phyloP scores from a whole-genome alignment of 2,329 filamentous ascomycete species.

The Acrodontium crateriforme region DNA sequence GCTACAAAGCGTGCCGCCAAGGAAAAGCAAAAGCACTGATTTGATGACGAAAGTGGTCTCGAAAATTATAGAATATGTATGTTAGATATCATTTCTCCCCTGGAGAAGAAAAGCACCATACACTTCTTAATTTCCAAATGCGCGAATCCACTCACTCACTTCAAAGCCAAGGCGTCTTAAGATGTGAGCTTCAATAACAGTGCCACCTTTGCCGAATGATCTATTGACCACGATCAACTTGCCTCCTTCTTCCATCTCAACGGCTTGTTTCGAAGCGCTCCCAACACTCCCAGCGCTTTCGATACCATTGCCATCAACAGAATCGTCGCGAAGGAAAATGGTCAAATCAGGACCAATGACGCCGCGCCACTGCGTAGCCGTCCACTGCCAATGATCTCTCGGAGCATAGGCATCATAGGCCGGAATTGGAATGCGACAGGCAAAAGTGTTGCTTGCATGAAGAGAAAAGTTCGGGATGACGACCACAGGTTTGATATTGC shows the following conservation, averaged over 20 bases:
- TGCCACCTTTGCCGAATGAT: slow-evolving; percentile 12
- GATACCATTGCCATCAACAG: slow-evolving; percentile 4
- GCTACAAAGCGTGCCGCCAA: slow-evolving; percentile 25
- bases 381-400: slow-evolving; percentile 95
- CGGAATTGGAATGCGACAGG: slow-evolving; percentile 54
- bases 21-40: slow-evolving; percentile 26
- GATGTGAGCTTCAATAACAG: slow-evolving; percentile 32
- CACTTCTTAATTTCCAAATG: slow-evolving; percentile 11
- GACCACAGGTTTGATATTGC: slow-evolving; percentile 47
- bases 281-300: no score
- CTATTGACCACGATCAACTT: slow-evolving; percentile 27
- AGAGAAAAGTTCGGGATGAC: slow-evolving; percentile 71
- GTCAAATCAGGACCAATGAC: slow-evolving; percentile 70
- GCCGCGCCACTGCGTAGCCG: slow-evolving; percentile 83
- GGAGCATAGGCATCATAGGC: slow-evolving; percentile 57
- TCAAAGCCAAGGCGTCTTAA: slow-evolving; percentile 72
- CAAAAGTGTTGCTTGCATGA: slow-evolving; percentile 61
- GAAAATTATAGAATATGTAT: background rate
- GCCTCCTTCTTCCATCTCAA: slow-evolving; percentile 30
- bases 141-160: slow-evolving; percentile 63
- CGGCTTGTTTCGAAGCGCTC: slow-evolving; percentile 19
- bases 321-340: slow-evolving; percentile 45
- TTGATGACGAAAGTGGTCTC: background rate
- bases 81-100: background rate
- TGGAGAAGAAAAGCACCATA: background rate